Evolutionary conservation across 495 filamentous ascomycete species (phyloP), one percentile per base, ranked within the genome.

Genomic region (Neurospora sp.): DNA sequence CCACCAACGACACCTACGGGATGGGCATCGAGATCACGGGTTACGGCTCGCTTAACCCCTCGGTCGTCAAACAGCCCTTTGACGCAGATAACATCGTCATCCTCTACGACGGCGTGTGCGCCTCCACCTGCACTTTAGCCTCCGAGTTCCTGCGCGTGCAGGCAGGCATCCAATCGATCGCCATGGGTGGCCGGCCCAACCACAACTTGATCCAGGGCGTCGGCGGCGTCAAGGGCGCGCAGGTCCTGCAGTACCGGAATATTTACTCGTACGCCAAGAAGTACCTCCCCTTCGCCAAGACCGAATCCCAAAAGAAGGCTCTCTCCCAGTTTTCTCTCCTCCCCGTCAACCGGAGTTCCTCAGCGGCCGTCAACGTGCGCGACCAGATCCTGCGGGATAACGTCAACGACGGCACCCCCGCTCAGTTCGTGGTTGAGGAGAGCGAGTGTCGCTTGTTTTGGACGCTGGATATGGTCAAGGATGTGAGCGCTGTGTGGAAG

Each of bases 51-150:
- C 78, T 81, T 2, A 9, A 9, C 27, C 27, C 54, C 14, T 66
- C 73, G 14, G 85, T 84, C 69, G 81, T 84, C 31, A 31, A 31
- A 31, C 84, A 84, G 40, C 84, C 84, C 1, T 86, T 86, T 66
- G 78, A 39, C 3, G 38, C 75, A 0, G 73, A 72, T 16, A 70
- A 78, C 48, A 78, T 77, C 70, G 71, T 79, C 39, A 70, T 77
- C 69, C 69, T 77, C 39, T 75, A 77, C 72, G 89, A 91, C 76
- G 89, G 89, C 74, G 84, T 84, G 76, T 91, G 89, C 77, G 86
- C 86, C 16, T 89, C 86, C 8, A 90, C 89, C 16, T 91, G 89
- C 78, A 84, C 85, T 8, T 82, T 89, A 74, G 89, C 90, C 76
- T 79, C 82, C 31, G 85, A 89, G 72, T 81, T 89, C 20, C 84